These are phyloP conservation scores for Fonsecaea erecta DNA, from an alignment of 2,329 filamentous ascomycete species.

Conservation along the genomic window DNA sequence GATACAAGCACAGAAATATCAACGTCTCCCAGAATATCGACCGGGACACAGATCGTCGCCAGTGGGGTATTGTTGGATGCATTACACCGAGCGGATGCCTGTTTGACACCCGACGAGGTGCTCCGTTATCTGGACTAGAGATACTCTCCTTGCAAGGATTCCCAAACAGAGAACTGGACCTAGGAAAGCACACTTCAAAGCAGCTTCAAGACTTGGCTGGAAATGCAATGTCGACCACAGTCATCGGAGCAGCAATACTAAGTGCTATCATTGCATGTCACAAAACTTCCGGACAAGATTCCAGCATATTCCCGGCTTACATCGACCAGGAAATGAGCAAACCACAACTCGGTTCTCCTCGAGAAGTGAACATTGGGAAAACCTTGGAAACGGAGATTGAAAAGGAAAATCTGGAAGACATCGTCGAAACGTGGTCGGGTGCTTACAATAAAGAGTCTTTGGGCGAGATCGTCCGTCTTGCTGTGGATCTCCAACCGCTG, in stretches of 20 bases:
- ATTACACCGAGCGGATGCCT: constrained; percentile 69
- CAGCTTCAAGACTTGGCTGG: constrained; percentile 73
- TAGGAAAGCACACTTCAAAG: constrained; percentile 66
- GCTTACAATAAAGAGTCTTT: not conserved
- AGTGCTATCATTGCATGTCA: constrained; percentile 58
- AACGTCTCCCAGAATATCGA: constrained; percentile 77
- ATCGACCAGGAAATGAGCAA: not conserved
- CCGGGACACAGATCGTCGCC: constrained; percentile 54
- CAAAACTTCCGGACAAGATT: constrained; percentile 8
- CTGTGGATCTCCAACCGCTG: constrained; percentile 43
- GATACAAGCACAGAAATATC: constrained; percentile 59
- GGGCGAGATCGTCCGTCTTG: constrained; percentile 8
- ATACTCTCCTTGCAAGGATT: constrained; percentile 70
- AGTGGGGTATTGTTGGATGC: constrained; percentile 66
- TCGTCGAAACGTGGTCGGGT: not conserved
- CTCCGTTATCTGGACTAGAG: constrained; percentile 67
- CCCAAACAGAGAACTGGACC: constrained; percentile 63
- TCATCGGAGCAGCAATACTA: constrained; percentile 68
- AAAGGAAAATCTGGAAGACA: not conserved
- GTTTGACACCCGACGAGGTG: constrained; percentile 64
- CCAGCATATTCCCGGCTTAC: constrained; percentile 19
- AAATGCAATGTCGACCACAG: constrained; percentile 78
- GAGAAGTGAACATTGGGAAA: not conserved
- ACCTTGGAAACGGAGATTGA: not conserved
- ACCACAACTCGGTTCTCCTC: not conserved